A percentile compares a stretch with the other conserved stretches of the same genome.
phyloP scores from a whole-genome alignment of 1,284 basidiomycete species.

The Ustilago shanxiensis region DNA sequence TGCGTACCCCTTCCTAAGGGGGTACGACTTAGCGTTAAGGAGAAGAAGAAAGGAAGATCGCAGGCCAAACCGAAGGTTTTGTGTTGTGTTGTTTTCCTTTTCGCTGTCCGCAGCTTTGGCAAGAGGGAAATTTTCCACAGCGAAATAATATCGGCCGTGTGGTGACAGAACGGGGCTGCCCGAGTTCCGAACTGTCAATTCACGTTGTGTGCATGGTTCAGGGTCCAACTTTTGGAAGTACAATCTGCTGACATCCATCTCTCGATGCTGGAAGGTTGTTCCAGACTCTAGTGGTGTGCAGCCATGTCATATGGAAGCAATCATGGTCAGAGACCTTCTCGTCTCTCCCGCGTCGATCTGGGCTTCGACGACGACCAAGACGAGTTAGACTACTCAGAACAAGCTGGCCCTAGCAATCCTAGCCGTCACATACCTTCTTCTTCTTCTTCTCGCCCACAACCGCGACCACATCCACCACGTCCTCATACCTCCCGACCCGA shows the following conservation, averaged over 20 bases:
- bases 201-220: constrained; percentile 1
- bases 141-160: constrained; percentile 1
- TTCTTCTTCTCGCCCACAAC: too few relatives aligned
- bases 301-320: constrained; percentile 6
- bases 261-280: too few relatives aligned
- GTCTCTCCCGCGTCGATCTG: constrained; percentile 22
- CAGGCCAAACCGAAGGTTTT: constrained; percentile 6
- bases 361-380: constrained; percentile 16
- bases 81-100: too few relatives aligned
- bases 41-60: constrained; percentile 27
- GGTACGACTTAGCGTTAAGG: constrained; percentile 54
- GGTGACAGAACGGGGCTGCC: too few relatives aligned
- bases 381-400: constrained; percentile 42
- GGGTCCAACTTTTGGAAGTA: background rate
- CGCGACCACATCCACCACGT: background rate
- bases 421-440: constrained; percentile 16
- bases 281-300: too few relatives aligned
- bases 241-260: too few relatives aligned
- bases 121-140: too few relatives aligned
- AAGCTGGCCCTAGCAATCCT: constrained; percentile 33
- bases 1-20: constrained; percentile 46
- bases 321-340: constrained; percentile 11
- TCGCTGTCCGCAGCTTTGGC: too few relatives aligned
- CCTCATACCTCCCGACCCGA: constrained; percentile 5
- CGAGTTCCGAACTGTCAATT: background rate